Base-by-base conservation (phyloP, 768 basidiomycete genomes). In the Tulasnella sp. region DNA sequence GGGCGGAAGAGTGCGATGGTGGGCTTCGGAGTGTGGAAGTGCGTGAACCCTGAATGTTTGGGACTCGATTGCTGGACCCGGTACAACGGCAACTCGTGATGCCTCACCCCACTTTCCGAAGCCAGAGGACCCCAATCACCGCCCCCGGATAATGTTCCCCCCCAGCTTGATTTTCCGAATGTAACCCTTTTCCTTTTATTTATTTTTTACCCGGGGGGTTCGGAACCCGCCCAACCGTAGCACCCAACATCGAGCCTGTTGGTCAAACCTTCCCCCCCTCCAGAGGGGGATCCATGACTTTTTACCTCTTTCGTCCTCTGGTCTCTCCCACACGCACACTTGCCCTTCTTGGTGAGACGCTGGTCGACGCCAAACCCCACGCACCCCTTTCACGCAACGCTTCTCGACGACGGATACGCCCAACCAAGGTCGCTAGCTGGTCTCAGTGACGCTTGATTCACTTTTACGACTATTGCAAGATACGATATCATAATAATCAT, bases 21-120 rank as follows among this genome's bases (percentile, higher is more conserved):
- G 55, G n/a, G n/a, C n/a, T n/a, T n/a, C 57, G 57, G 57, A 61
- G 57, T 61, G 57, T 61, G 57, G 57, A 55, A 55, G 51, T 55
- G n/a, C 57, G 23, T 23, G 29, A 20, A 61, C 57, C 57, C 57
- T 61, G 57, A 61, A 29, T 61, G 23, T 29, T n/a, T 55, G 29
- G 57, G 23, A 23, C 7, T 29, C 5, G 55, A 29, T 57, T 57
- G 9, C 23, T 29, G 10, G 11, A 7, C 57, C 57, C 57, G 57
- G 29, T n/a, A 61, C 61, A 67, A 35, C 32, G 61, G 61, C 7
- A 67, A 67, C 61, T 67, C 61, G 61, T 67, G 61, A 35, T 67
- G 23, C 61, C 23, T 16, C 29, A 67, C 61, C 61, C 61, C 61
- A 35, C 57, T 61, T 61, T 29, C 57, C 57, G 61, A 67, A 35